phyloP scores from a whole-genome alignment of 768 basidiomycete species.

The Agaricus subrufescens region DNA sequence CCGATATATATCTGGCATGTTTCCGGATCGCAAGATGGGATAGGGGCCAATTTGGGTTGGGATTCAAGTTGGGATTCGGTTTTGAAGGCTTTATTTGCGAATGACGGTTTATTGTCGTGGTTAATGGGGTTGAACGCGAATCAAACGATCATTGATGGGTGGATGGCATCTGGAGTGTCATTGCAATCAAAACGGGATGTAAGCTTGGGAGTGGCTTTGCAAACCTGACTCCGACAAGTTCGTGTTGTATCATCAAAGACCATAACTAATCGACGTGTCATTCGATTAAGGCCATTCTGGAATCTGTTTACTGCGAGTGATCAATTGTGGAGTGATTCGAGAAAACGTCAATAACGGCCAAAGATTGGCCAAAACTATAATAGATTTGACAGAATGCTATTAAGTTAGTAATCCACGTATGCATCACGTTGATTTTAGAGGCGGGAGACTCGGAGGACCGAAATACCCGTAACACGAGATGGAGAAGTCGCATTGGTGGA shows the following conservation, averaged over 20 bases:
- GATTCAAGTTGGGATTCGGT: too few species aligned
- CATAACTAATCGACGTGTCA: neutral
- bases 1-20: neutral
- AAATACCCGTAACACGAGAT: neutral
- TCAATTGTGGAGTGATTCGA: neutral
- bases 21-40: constrained; percentile 5
- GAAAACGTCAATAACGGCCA: neutral
- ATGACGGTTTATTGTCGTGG: too few species aligned
- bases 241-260: neutral
- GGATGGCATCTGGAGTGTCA: neutral
- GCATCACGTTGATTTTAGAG: neutral
- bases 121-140: neutral
- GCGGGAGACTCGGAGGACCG: neutral
- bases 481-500: neutral
- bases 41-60: too few species aligned
- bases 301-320: neutral
- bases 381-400: neutral
- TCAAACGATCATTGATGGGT: neutral
- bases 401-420: neutral
- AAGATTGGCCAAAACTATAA: neutral
- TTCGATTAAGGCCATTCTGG: neutral
- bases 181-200: neutral
- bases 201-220: neutral
- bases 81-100: too few species aligned
- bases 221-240: neutral